Conservation (phyloP, 768 basidiomycete genomes). For the Leccinum obscurum region DNA sequence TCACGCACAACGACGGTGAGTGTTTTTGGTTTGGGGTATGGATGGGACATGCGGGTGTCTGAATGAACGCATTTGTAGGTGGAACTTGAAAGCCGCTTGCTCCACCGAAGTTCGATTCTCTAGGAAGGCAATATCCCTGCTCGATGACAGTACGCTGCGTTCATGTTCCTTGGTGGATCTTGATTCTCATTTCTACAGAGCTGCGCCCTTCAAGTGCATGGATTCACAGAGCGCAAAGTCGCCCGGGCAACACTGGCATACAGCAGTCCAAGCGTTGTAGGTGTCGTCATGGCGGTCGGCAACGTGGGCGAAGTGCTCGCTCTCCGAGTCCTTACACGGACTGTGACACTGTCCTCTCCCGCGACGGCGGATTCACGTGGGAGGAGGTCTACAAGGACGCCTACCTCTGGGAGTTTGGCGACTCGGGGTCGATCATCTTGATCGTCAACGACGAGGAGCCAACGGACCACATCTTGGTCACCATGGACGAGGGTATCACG, state of each 20-base stretch:
- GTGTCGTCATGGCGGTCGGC: conserved; percentile 94
- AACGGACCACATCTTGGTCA: conserved; percentile 86
- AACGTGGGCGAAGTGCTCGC: conserved; percentile 87
- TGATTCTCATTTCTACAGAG: conserved; percentile 43
- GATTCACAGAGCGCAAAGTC: conserved; percentile 91
- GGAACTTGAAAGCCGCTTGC: conserved; percentile 83
- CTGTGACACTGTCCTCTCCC: conserved; percentile 93
- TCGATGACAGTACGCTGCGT: conserved; percentile 51
- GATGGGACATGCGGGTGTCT: neutral
- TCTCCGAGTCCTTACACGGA: conserved; percentile 60
- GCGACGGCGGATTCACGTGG: conserved; percentile 97
- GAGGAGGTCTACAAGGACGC: conserved; percentile 98
- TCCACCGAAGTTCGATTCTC: conserved; percentile 77
- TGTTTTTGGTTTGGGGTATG: neutral
- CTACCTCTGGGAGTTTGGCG: conserved; percentile 97
- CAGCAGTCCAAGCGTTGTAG: conserved; percentile 89
- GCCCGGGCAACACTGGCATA: conserved; percentile 76
- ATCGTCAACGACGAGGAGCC: conserved; percentile 96
- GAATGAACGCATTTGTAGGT: conserved; percentile 42
- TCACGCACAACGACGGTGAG: conserved; percentile 96
- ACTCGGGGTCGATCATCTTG: conserved; percentile 91
- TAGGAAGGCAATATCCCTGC: conserved; percentile 72
- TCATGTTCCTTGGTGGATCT: neutral
- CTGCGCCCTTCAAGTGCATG: conserved; percentile 90
- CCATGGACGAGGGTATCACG: conserved; percentile 81